These are phyloP conservation scores for Trypanosoma vivax DNA, from an alignment of 208 protist species.

Conservation along the genomic window DNA sequence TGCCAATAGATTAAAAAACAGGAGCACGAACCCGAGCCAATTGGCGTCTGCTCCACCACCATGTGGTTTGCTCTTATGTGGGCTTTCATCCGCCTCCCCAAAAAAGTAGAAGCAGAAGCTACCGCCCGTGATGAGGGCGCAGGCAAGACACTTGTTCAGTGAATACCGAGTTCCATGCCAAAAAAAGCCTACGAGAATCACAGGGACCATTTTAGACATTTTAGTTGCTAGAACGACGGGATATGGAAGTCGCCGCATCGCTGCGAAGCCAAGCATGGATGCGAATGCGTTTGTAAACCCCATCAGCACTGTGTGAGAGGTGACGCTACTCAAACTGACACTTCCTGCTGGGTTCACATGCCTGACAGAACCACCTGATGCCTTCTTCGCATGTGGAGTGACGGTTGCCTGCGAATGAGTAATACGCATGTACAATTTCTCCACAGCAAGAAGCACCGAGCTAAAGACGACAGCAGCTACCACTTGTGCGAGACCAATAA, in stretches of 20 bases:
- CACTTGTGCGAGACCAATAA: constrained; percentile 24
- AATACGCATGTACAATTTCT: background rate
- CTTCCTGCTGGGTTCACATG: background rate
- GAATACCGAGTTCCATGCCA: constrained; percentile 67
- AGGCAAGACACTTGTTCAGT: constrained; percentile 39
- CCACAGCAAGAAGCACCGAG: constrained; percentile 12
- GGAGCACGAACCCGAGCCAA: constrained; percentile 40
- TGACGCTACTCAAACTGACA: background rate
- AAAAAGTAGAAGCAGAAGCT: constrained; percentile 59
- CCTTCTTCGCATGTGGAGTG: background rate
- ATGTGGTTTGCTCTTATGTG: background rate
- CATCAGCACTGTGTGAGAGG: constrained; percentile 30
- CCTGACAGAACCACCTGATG: background rate
- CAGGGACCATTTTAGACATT: constrained; percentile 86
- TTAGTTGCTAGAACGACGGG: constrained; percentile 74
- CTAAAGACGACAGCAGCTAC: constrained; percentile 15
- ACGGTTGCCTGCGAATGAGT: background rate
- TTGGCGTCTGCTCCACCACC: background rate
- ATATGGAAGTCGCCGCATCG: constrained; percentile 75
- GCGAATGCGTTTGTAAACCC: constrained; percentile 74
- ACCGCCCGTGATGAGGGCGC: constrained; percentile 53
- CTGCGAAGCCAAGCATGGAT: constrained; percentile 54
- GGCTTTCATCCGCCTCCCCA: constrained; percentile 19
- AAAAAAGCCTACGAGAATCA: constrained; percentile 69
- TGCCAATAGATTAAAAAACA: constrained; percentile 55